Percentiles rank a stretch among this genome's conserved stretches.
Evolutionary conservation across 2,329 filamentous ascomycete species (phyloP).

Genomic region (Ascochyta fabae): DNA sequence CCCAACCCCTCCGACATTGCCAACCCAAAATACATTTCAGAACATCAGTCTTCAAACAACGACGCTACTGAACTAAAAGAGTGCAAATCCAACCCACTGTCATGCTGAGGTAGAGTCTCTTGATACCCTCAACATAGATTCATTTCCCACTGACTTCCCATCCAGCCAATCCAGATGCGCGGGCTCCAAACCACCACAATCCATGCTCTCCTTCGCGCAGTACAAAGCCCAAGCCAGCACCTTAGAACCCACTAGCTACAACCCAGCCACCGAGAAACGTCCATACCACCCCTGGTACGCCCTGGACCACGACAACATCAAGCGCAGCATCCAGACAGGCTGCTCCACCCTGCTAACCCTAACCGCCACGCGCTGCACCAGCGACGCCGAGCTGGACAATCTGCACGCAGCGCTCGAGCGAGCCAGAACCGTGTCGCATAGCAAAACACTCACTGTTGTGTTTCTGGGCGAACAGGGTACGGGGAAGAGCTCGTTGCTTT

Average conservation of each 20-base stretch:
- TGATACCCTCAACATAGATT: too few species aligned
- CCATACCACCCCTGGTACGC: slow-evolving; percentile 12
- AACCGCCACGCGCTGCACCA: neutral
- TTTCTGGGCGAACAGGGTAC: slow-evolving; percentile 20
- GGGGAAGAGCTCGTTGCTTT: slow-evolving; percentile 20
- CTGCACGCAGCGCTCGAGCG: neutral
- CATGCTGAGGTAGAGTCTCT: neutral
- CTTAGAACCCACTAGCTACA: neutral
- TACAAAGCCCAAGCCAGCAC: neutral
- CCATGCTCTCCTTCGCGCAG: neutral
- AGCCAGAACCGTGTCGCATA: neutral
- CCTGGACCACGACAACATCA: slow-evolving; percentile 5
- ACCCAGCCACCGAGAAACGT: neutral
- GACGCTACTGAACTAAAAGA: too few species aligned
- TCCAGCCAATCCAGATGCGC: neutral
- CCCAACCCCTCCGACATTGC: too few species aligned
- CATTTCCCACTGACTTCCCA: neutral
- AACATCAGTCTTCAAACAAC: too few species aligned
- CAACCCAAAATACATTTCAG: too few species aligned
- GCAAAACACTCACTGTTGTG: slow-evolving; percentile 1
- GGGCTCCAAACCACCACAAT: neutral
- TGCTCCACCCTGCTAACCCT: slow-evolving; percentile 3
- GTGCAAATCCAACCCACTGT: neutral
- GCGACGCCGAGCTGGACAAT: slow-evolving; percentile 1
- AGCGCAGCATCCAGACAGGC: neutral